Conservation (phyloP, 441 rosid species). For the Isatis lusitanica region DNA sequence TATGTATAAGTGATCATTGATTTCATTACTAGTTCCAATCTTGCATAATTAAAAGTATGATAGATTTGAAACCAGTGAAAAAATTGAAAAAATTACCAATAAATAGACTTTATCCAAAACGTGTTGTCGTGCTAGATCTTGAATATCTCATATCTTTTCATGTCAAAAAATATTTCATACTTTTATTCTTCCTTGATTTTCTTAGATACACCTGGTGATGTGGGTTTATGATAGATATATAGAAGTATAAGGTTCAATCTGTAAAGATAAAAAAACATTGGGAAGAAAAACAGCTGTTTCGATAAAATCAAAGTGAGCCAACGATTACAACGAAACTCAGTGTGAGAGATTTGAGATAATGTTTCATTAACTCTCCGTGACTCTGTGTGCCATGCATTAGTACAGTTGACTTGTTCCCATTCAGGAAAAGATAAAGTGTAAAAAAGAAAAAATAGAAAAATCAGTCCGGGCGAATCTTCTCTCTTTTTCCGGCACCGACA, state of each 20-base stretch:
- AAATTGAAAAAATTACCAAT: neutral
- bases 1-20: too few relatives aligned
- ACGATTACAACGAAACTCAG: neutral
- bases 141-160: neutral
- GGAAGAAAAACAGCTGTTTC: neutral
- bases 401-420: neutral
- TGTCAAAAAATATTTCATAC: neutral
- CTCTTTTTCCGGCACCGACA: constrained; percentile 13
- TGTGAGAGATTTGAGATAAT: neutral
- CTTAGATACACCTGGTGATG: neutral
- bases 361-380: neutral
- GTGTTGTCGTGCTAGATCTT: neutral
- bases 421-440: neutral
- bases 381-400: neutral
- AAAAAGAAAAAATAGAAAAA: neutral
- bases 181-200: neutral
- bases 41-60: neutral
- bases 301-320: constrained; percentile 10
- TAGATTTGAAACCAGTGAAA: neutral
- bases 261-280: neutral
- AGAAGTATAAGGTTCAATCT: neutral
- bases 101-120: neutral
- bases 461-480: neutral
- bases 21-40: too few relatives aligned
- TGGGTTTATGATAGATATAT: neutral